Evolutionary conservation across 2,329 filamentous ascomycete species (phyloP).

Genomic region (Ophiostoma quercus): DNA sequence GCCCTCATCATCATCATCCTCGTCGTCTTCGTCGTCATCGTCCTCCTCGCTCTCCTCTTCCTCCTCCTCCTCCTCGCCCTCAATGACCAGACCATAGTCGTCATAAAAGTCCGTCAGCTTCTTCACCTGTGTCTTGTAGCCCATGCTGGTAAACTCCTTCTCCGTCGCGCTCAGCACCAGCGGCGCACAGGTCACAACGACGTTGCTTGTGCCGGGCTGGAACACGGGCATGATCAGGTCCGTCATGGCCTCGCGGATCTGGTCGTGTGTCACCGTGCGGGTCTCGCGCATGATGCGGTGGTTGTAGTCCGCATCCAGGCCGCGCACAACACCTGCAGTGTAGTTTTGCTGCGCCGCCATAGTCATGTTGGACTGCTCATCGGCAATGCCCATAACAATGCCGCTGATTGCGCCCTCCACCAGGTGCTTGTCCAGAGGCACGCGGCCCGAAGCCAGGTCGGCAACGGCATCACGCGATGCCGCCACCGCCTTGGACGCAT

Average conservation of each 20-base stretch:
- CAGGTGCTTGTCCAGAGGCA: slow-evolving; percentile 70
- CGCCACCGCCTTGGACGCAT: slow-evolving; percentile 77
- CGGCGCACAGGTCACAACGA: slow-evolving; percentile 82
- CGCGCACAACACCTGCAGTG: slow-evolving; percentile 71
- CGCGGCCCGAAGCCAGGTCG: slow-evolving; percentile 65
- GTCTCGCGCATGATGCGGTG: slow-evolving; percentile 74
- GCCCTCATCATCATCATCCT: slow-evolving; percentile 53
- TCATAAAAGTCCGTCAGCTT: slow-evolving; percentile 78
- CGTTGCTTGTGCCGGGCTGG: slow-evolving; percentile 69
- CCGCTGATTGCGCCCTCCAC: slow-evolving; percentile 86
- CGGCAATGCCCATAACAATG: slow-evolving; percentile 80
- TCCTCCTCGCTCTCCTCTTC: slow-evolving; percentile 57
- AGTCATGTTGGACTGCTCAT: slow-evolving; percentile 81
- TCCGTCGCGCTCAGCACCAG: slow-evolving; percentile 75
- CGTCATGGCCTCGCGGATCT: slow-evolving; percentile 69
- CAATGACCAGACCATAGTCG: slow-evolving; percentile 73
- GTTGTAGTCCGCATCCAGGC: slow-evolving; percentile 71
- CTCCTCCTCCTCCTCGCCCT: slow-evolving; percentile 56
- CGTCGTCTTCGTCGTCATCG: slow-evolving; percentile 52
- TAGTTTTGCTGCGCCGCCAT: slow-evolving; percentile 80
- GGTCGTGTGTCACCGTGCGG: slow-evolving; percentile 65
- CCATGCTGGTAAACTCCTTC: slow-evolving; percentile 65
- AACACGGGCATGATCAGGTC: slow-evolving; percentile 78
- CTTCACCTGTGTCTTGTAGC: slow-evolving; percentile 73
- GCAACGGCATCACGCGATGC: slow-evolving; percentile 70